Evolutionary conservation across 2,329 filamentous ascomycete genomes (phyloP).

Genomic region (Aspergillus felis): DNA sequence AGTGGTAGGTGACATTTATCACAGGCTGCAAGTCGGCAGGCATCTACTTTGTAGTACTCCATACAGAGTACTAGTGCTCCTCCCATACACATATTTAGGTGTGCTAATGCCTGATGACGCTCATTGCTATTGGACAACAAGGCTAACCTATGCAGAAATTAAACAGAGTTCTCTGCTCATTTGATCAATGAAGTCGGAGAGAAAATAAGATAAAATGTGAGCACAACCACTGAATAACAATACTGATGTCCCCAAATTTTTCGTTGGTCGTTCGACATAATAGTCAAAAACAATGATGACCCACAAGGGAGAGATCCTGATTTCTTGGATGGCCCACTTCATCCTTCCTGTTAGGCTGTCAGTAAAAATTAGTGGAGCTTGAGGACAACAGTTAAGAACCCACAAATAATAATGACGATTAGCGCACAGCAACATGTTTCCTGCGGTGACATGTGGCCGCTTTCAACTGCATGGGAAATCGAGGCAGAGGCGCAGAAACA

Average conservation of each 20-base stretch:
- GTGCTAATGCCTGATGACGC: neutral
- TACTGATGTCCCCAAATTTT: neutral
- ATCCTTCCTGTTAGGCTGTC: neutral
- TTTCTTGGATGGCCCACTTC: neutral
- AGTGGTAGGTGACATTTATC: neutral
- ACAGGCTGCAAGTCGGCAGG: neutral
- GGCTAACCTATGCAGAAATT: neutral
- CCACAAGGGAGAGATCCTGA: neutral
- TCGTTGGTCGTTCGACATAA: neutral
- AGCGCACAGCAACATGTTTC: neutral
- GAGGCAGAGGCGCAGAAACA: slow-evolving; percentile 7
- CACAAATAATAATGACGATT: neutral
- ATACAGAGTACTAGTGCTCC: neutral
- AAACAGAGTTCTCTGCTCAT: neutral
- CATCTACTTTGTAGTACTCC: neutral
- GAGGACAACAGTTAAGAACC: neutral
- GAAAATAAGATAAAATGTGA: neutral
- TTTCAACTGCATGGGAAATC: slow-evolving; percentile 20
- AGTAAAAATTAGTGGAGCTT: neutral
- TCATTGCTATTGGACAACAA: neutral
- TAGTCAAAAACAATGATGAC: neutral
- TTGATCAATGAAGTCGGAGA: neutral
- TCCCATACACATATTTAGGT: neutral
- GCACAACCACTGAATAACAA: neutral
- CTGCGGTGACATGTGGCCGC: slow-evolving; percentile 23